Percentiles rank a stretch among this genome's conserved stretches.
phyloP scores from a whole-genome alignment of 164 flowering plant species.

The Amborella trichopoda region DNA sequence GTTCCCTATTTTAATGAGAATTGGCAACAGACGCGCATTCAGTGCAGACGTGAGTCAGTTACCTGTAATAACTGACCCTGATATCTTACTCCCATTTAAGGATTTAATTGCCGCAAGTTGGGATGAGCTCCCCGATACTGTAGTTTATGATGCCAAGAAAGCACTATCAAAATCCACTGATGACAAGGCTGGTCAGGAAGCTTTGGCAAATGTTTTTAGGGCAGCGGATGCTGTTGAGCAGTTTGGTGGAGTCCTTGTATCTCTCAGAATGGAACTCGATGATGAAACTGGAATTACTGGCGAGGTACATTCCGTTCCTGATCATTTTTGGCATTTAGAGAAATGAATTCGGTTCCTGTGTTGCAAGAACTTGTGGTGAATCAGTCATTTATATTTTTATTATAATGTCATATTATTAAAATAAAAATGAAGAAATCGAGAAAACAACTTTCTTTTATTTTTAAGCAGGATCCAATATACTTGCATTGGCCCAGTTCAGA shows the following conservation, averaged over 20 bases:
- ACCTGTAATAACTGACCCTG: conserved; percentile 62
- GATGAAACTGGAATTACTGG: conserved; percentile 74
- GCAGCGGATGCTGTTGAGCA: conserved; percentile 91
- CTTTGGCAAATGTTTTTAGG: conserved; percentile 51
- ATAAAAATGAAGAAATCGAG: too few relatives aligned
- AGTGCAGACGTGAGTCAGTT: conserved; percentile 48
- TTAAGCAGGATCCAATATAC: too few relatives aligned
- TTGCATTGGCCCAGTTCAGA: too few relatives aligned
- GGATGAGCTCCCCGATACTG: conserved; percentile 63
- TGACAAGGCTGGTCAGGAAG: conserved; percentile 68
- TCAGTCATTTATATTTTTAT: too few relatives aligned
- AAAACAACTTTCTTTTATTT: too few relatives aligned
- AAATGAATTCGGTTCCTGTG: too few relatives aligned
- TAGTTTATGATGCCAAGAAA: conserved; percentile 37
- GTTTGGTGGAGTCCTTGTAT: conserved; percentile 47
- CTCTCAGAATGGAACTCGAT: conserved; percentile 80
- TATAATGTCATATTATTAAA: too few relatives aligned
- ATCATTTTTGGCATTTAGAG: too few relatives aligned
- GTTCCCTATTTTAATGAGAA: conserved; percentile 22
- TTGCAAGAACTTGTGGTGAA: too few relatives aligned
- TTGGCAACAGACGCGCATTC: conserved; percentile 45
- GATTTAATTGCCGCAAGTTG: conserved; percentile 76
- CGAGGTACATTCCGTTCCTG: conserved; percentile 82
- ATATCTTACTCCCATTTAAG: conserved; percentile 54
- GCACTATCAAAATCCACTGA: conserved; percentile 61